Conservation (phyloP, 2,329 filamentous ascomycete species). For the Dothideomycetidae sp. region DNA sequence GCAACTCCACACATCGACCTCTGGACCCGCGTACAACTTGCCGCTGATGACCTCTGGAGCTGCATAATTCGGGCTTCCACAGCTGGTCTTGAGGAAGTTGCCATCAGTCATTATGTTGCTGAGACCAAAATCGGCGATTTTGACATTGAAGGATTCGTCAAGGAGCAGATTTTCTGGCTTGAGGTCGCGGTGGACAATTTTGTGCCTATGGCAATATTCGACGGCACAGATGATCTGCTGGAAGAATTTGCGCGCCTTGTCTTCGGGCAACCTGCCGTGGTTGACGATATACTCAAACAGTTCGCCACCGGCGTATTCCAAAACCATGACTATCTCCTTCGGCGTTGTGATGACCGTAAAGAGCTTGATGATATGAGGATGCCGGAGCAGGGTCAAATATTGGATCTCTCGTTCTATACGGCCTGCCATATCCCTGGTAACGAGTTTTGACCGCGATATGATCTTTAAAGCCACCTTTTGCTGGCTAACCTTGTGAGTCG, state of each 20-base stretch:
- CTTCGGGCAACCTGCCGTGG: constrained; percentile 79
- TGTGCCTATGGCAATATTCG: constrained; percentile 96
- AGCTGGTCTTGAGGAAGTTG: constrained; percentile 97
- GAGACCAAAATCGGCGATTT: constrained; percentile 96
- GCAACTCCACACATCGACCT: constrained; percentile 95
- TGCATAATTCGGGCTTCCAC: constrained; percentile 94
- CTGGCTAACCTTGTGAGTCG: constrained; percentile 77
- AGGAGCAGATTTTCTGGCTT: constrained; percentile 95
- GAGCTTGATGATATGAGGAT: constrained; percentile 98
- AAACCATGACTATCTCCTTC: constrained; percentile 94
- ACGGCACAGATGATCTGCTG: constrained; percentile 98
- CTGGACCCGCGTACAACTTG: constrained; percentile 91
- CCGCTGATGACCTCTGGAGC: constrained; percentile 96
- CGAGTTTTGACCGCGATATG: constrained; percentile 87
- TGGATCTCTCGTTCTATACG: constrained; percentile 96
- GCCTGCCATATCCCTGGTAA: constrained; percentile 95
- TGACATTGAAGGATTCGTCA: constrained; percentile 92
- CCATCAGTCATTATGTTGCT: constrained; percentile 99
- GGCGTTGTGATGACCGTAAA: constrained; percentile 92
- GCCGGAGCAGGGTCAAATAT: constrained; percentile 85
- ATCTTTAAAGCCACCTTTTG: constrained; percentile 98
- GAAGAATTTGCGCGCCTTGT: constrained; percentile 92
- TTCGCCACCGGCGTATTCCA: constrained; percentile 93
- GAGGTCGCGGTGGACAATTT: constrained; percentile 93
- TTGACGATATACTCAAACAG: constrained; percentile 97